Evolutionary conservation across 1,139 yeast species (phyloP), one percentile per base, ranked within the genome.

Genomic region (Kodamaea alishanica): DNA sequence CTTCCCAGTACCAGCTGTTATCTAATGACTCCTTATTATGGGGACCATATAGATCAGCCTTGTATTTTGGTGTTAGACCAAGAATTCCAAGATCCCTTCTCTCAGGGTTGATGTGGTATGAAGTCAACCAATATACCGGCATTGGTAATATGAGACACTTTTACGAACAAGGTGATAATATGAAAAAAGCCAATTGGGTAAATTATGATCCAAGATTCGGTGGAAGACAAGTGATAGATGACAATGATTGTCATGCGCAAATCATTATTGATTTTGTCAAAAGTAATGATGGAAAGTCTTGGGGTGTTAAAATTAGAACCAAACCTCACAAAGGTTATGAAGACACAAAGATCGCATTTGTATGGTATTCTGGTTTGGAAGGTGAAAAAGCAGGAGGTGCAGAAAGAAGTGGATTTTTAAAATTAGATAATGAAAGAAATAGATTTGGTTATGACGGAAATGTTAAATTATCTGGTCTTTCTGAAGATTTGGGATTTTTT

Each of bases 11-110:
- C 44, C 47, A 55, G 24, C 50, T 51, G 29, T 35, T 61, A 24
- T 60, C 73, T 4, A 58, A 63, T 39, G 59, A 60, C 35, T 67
- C 75, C 4, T 58, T 71, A 30, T 48, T 70, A 27, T 92, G 98
- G 98, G 97, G 96, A 0, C 95, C 97, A 0, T 92, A 90, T 61
- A 66, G 97, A 49, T 82, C 97, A 8, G 84, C 88, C 40, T 69
- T 88, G 34, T 92, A 90, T 61, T 70, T 90, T 48, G 97, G 98
- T 1, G 63, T 92, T 32, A 72, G 92, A 35, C 96, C 98, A 2
- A 67, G 90, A 34, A 56, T 81, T 34, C 84, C 96, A n/a, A 69
- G 81, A 33, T 84, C 96, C 1, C 68, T 92, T 36, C 58, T 85
- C 44, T 71, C 89, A 8, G 98, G 98, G 0, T 62, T 90, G 26